Conservation (phyloP, 257 asterid species). For the Nicotiana knightiana region DNA sequence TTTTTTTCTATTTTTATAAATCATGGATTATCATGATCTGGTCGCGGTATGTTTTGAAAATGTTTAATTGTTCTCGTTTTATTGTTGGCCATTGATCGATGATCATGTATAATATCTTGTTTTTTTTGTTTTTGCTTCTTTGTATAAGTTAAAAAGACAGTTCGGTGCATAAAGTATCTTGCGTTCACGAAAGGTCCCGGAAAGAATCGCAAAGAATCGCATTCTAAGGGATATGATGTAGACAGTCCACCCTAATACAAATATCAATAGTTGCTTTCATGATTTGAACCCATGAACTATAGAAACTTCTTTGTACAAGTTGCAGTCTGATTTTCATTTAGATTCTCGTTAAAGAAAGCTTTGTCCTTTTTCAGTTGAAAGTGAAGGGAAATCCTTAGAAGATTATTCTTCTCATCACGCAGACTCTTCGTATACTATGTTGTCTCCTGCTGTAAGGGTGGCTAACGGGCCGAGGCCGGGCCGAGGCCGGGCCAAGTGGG, state of each 20-base stretch:
- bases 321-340: background rate
- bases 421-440: background rate
- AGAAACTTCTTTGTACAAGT: too few species aligned
- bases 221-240: too few species aligned
- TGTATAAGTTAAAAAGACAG: background rate
- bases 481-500: too few species aligned
- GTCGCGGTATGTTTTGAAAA: background rate
- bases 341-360: background rate
- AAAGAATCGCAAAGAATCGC: accelerated
- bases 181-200: too few species aligned
- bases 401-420: too few species aligned
- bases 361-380: constrained; percentile 2
- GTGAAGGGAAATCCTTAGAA: background rate
- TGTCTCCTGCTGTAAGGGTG: background rate
- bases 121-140: constrained; percentile 15
- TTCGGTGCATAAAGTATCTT: too few species aligned
- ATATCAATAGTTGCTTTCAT: background rate
- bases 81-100: background rate
- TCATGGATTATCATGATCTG: background rate
- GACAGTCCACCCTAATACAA: too few species aligned
- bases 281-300: too few species aligned
- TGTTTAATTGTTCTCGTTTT: background rate
- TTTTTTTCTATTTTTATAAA: background rate
- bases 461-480: too few species aligned
- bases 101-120: too few species aligned